These are phyloP conservation scores for Margaritispora aquatica DNA, from an alignment of 495 filamentous ascomycete genomes.

Conservation along the genomic window DNA sequence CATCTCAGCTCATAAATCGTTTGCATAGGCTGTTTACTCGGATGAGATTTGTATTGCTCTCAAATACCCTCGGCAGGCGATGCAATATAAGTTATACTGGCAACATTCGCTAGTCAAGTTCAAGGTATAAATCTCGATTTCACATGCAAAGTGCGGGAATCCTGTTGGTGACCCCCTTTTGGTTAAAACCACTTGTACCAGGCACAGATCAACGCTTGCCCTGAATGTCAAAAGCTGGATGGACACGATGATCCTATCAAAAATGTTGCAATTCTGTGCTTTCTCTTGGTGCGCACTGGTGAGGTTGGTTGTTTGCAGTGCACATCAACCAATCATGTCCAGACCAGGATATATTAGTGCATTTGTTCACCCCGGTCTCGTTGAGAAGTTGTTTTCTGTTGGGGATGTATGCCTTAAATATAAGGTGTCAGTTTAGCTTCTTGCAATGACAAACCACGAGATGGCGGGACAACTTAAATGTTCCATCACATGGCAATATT, in stretches of 20 bases:
- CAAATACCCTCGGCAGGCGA: not conserved
- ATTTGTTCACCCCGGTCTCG: not conserved
- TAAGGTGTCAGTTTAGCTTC: not conserved
- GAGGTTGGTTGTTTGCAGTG: not conserved
- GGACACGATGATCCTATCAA: not conserved
- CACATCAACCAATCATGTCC: not conserved
- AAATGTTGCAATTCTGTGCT: not conserved
- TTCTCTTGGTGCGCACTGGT: not conserved
- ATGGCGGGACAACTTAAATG: no score
- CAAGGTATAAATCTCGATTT: no score
- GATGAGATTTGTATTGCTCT: not conserved
- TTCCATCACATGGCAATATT: not conserved
- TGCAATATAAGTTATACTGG: no score
- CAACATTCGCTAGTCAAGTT: no score
- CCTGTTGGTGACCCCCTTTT: not conserved
- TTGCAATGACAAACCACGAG: not conserved
- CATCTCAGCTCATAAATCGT: not conserved
- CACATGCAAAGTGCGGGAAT: slow-evolving; percentile 19
- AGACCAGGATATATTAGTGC: not conserved
- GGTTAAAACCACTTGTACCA: no score
- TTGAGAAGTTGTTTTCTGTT: not conserved
- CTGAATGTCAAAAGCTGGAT: not conserved
- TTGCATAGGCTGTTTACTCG: not conserved
- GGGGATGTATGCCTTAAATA: not conserved
- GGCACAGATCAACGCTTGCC: slow-evolving; percentile 6